Evolutionary conservation across 805 yeast genomes (phyloP).

Genomic region (Scheffersomyces coipomensis): DNA sequence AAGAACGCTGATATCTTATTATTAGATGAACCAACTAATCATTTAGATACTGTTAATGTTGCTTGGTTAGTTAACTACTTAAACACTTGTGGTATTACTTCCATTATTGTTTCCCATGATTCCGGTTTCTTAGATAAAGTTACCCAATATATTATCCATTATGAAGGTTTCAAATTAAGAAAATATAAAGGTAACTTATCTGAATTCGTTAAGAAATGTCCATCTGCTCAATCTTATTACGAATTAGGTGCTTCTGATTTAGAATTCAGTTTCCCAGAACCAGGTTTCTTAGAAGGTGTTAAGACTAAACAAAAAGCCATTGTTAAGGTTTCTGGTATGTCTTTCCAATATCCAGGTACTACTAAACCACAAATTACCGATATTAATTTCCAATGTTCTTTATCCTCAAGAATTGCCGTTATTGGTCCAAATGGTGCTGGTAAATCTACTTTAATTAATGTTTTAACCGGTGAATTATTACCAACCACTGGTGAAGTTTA

Average conservation of each 20-base stretch:
- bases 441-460: conserved; percentile 98
- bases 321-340: conserved; percentile 95
- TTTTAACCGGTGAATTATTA: conserved; percentile 98
- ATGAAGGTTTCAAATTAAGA: conserved; percentile 99
- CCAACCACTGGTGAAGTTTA: conserved; percentile 99
- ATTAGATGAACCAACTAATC: conserved; percentile 99
- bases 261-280: conserved; percentile 98
- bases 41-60: conserved; percentile 99
- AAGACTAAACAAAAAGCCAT: conserved; percentile 99
- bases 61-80: conserved; percentile 99
- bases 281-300: conserved; percentile 99
- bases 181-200: conserved; percentile 99
- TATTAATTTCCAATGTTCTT: conserved; percentile 97
- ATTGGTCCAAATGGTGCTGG: conserved; percentile 99
- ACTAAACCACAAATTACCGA: conserved; percentile 88
- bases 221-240: conserved; percentile 98
- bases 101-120: conserved; percentile 98
- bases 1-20: conserved; percentile 96
- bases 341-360: conserved; percentile 99
- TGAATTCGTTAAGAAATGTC: conserved; percentile 97
- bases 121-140: conserved; percentile 98
- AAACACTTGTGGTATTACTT: conserved; percentile 97
- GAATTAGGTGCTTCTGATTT: conserved; percentile 98
- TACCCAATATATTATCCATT: conserved; percentile 97
- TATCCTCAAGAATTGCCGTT: conserved; percentile 99